Percentiles rank a stretch among this genome's conserved stretches.
Evolutionary conservation across 2,329 filamentous ascomycete genomes (phyloP).

Genomic region (Neocucurbitaria cava): DNA sequence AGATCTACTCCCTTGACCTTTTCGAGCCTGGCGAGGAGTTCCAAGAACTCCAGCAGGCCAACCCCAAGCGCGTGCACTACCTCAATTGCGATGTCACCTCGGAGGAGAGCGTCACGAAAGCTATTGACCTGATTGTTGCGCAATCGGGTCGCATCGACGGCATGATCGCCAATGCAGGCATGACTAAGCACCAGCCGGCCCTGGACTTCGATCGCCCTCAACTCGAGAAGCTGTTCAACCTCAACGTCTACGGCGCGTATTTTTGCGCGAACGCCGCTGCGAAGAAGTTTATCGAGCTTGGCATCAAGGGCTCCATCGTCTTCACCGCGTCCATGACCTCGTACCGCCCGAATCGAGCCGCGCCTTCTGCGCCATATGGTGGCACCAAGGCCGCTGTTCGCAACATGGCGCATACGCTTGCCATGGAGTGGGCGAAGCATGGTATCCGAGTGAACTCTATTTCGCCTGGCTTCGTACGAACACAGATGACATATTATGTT

Average conservation of each 20-base stretch:
- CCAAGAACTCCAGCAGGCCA: conserved; percentile 48
- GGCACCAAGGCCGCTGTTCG: conserved; percentile 53
- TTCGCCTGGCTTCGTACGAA: conserved; percentile 87
- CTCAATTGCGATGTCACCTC: conserved; percentile 59
- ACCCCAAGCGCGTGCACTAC: conserved; percentile 54
- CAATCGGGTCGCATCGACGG: conserved; percentile 58
- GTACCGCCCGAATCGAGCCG: conserved; percentile 59
- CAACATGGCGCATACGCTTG: conserved; percentile 64
- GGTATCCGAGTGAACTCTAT: conserved; percentile 84
- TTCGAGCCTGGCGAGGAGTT: conserved; percentile 57
- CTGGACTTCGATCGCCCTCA: conserved; percentile 60
- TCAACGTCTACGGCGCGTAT: conserved; percentile 58
- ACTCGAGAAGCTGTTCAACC: conserved; percentile 55
- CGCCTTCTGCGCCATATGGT: conserved; percentile 58
- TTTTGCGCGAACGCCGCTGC: conserved; percentile 57
- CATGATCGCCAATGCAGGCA: conserved; percentile 61
- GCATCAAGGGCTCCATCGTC: conserved; percentile 57
- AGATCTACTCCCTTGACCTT: conserved; percentile 59
- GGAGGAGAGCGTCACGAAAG: conserved; percentile 54
- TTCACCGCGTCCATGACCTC: conserved; percentile 60
- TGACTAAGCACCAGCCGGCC: conserved; percentile 61
- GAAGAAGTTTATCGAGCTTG: conserved; percentile 54
- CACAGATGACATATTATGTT: conserved; percentile 61
- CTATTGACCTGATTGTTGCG: conserved; percentile 56
- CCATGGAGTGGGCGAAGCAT: conserved; percentile 84